Conservation (phyloP, 2,329 filamentous ascomycete genomes). For the Hypoxylon sp. region DNA sequence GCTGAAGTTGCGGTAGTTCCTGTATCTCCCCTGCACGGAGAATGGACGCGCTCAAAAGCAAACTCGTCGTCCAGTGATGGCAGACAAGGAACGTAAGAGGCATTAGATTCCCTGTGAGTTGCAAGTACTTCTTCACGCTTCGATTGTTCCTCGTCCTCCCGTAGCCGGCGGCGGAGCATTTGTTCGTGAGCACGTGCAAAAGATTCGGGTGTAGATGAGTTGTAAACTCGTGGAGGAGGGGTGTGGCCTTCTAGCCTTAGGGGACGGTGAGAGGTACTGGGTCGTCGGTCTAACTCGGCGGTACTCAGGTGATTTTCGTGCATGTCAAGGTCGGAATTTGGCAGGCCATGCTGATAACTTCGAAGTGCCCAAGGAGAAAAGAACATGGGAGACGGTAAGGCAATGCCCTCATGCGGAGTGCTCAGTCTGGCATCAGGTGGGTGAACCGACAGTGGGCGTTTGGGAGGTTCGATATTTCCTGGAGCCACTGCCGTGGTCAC, state of each 20-base stretch:
- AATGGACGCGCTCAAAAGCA: constrained; percentile 43
- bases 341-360: constrained; percentile 55
- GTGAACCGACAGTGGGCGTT: constrained; percentile 56
- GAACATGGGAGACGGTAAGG: constrained; percentile 50
- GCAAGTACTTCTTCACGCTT: constrained; percentile 41
- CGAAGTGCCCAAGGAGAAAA: constrained; percentile 51
- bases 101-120: constrained; percentile 37
- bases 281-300: constrained; percentile 55
- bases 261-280: constrained; percentile 57
- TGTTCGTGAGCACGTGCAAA: constrained; percentile 50
- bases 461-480: constrained; percentile 64
- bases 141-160: constrained; percentile 47
- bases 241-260: constrained; percentile 51
- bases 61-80: constrained; percentile 57
- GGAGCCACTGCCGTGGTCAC: constrained; percentile 69
- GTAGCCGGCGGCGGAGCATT: constrained; percentile 45
- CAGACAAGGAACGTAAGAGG: constrained; percentile 51
- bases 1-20: constrained; percentile 60
- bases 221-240: constrained; percentile 48
- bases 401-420: constrained; percentile 37
- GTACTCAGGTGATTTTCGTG: constrained; percentile 48
- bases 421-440: constrained; percentile 53
- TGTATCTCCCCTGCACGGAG: constrained; percentile 53
- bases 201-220: constrained; percentile 52
- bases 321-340: constrained; percentile 57